Evolutionary conservation across 805 yeast genomes (phyloP).

Genomic region (Vanderwaltozyma yarrowii): DNA sequence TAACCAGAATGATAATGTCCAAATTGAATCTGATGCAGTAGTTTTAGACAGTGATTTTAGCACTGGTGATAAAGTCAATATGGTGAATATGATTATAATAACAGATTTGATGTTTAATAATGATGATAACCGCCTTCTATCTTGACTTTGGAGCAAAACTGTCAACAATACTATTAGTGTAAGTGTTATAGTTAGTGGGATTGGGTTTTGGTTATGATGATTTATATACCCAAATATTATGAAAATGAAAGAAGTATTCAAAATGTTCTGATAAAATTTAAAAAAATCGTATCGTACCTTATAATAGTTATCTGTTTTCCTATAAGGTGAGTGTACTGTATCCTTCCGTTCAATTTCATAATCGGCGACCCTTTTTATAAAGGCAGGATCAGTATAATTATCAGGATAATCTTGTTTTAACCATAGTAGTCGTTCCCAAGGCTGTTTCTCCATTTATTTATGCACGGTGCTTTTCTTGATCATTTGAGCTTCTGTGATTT

Average conservation of each 20-base stretch:
- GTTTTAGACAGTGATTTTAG: slow-evolving; percentile 79
- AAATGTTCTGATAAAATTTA: slow-evolving; percentile 29
- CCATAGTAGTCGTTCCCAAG: slow-evolving; percentile 84
- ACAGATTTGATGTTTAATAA: slow-evolving; percentile 48
- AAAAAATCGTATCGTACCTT: slow-evolving; percentile 19
- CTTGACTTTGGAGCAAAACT: slow-evolving; percentile 6
- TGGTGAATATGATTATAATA: slow-evolving; percentile 53
- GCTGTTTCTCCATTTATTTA: slow-evolving; percentile 18
- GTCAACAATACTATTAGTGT: slow-evolving; percentile 24
- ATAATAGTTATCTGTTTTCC: slow-evolving; percentile 3
- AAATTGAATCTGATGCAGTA: slow-evolving; percentile 87
- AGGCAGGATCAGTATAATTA: slow-evolving; percentile 75
- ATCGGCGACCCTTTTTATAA: slow-evolving; percentile 34
- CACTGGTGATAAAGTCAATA: slow-evolving; percentile 80
- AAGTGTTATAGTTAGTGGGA: slow-evolving; percentile 8
- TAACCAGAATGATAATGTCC: slow-evolving; percentile 83
- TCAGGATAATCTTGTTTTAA: slow-evolving; percentile 81
- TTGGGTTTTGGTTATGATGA: slow-evolving; percentile 15
- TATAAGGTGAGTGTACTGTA: slow-evolving; percentile 13
- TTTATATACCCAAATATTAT: slow-evolving; percentile 41
- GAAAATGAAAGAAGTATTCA: slow-evolving; percentile 52
- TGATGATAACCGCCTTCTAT: background rate
- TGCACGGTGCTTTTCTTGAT: background rate
- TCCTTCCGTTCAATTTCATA: slow-evolving; percentile 7
- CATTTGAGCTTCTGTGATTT: too few relatives aligned